Evolutionary conservation across 306 rosid genomes (phyloP).

Genomic region (Styphnolobium japonicum): DNA sequence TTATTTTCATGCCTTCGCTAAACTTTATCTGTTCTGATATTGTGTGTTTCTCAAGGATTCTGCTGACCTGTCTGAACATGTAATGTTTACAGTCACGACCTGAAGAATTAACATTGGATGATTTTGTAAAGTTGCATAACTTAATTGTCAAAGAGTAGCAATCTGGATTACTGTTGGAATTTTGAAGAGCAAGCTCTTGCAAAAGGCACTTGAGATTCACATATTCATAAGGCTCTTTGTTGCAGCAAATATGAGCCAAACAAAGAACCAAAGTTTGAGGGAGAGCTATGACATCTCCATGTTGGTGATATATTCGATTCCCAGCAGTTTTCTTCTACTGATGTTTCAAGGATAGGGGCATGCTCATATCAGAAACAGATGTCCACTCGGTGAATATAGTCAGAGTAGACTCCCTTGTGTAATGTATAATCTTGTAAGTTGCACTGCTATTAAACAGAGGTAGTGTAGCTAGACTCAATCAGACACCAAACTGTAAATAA

Average conservation of each 20-base stretch:
- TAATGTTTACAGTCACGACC: conserved; percentile 66
- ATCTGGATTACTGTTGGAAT: conserved; percentile 3
- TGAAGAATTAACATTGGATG: conserved; percentile 72
- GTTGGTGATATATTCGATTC: not conserved
- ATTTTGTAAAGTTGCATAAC: conserved; percentile 73
- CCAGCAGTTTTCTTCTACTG: conserved; percentile 7
- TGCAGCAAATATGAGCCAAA: conserved; percentile 13
- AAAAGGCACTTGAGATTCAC: not conserved
- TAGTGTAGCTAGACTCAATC: not conserved
- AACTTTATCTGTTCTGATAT: not conserved
- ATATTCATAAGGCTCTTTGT: not conserved
- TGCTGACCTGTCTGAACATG: not conserved
- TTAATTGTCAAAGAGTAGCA: conserved; percentile 47
- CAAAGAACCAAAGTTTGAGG: not conserved
- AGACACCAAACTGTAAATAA: not conserved
- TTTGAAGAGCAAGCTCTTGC: conserved; percentile 3
- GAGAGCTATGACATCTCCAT: not conserved
- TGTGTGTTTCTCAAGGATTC: not conserved
- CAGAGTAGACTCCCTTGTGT: not conserved
- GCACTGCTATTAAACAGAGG: not conserved
- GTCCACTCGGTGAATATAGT: not conserved
- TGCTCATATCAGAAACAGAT: not conserved
- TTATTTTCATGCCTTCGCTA: not conserved
- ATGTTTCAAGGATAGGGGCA: not conserved
- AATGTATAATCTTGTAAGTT: conserved; percentile 8